These are phyloP conservation scores for Baeospora myosura DNA, from an alignment of 1,284 basidiomycete species.

Conservation along the genomic window DNA sequence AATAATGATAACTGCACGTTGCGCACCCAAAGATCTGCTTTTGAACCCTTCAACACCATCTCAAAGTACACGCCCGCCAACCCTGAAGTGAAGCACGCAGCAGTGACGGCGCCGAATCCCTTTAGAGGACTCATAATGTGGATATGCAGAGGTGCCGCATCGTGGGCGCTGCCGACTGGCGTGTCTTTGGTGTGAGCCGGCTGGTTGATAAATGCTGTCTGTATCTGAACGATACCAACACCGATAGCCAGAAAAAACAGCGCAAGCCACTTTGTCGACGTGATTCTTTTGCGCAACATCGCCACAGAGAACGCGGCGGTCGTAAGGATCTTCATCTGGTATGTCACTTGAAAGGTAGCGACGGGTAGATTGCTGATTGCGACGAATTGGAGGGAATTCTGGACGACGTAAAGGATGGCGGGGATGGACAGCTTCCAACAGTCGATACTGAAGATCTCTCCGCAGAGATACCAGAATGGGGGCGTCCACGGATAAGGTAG, in stretches of 20 bases:
- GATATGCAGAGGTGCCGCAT: conserved; percentile 34
- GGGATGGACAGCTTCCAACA: conserved; percentile 99
- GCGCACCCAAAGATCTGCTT: conserved; percentile 89
- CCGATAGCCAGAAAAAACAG: conserved; percentile 81
- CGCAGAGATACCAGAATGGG: conserved; percentile 48
- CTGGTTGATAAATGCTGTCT: conserved; percentile 40
- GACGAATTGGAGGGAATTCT: conserved; percentile 93
- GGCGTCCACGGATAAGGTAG: conserved; percentile 34
- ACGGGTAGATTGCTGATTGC: conserved; percentile 88
- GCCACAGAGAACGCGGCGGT: conserved; percentile 89
- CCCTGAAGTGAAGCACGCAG: conserved; percentile 93
- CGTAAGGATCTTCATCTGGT: conserved; percentile 95
- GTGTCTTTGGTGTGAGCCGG: conserved; percentile 23
- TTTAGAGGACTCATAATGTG: conserved; percentile 74
- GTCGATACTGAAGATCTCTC: conserved; percentile 35
- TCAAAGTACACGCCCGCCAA: conserved; percentile 98
- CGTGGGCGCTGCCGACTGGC: conserved; percentile 48
- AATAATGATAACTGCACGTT: conserved; percentile 96
- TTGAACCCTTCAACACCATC: conserved; percentile 90
- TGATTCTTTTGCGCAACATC: conserved; percentile 71
- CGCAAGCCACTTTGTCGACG: conserved; percentile 74
- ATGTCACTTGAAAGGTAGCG: conserved; percentile 87
- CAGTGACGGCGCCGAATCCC: conserved; percentile 82
- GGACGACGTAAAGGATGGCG: conserved; percentile 91
- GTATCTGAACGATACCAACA: conserved; percentile 89